Percentiles rank a stretch among this genome's conserved stretches.
These are phyloP conservation scores for Ophiognomonia clavigignenti-juglandacearum DNA, from an alignment of 2,329 filamentous ascomycete species.

Conservation along the genomic window DNA sequence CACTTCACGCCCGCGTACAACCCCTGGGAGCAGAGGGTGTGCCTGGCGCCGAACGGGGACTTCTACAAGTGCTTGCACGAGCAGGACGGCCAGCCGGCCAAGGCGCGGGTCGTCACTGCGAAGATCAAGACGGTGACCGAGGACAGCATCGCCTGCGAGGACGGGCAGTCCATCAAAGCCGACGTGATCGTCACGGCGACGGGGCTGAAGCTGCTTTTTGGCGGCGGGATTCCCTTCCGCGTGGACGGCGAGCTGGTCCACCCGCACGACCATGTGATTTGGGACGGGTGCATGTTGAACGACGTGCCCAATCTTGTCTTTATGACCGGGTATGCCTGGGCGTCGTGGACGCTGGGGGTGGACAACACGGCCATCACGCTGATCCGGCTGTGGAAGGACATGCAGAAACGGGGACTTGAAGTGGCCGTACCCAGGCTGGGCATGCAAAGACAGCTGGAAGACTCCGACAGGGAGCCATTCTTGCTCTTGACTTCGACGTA, in stretches of 20 bases:
- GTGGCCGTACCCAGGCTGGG: background rate
- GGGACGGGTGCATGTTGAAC: conserved; percentile 58
- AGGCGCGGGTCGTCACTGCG: conserved; percentile 38
- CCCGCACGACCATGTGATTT: conserved; percentile 24
- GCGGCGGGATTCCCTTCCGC: conserved; percentile 1
- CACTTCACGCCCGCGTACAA: conserved; percentile 9
- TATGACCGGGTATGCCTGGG: conserved; percentile 56
- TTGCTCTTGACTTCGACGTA: background rate
- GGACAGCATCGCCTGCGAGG: conserved; percentile 37
- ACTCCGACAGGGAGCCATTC: background rate
- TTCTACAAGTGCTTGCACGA: conserved; percentile 32
- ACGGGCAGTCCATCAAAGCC: conserved; percentile 41
- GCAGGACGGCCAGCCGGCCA: conserved; percentile 30
- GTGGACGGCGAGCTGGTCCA: conserved; percentile 4
- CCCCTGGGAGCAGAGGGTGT: conserved; percentile 66
- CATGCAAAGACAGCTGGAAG: background rate
- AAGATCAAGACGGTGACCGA: conserved; percentile 40
- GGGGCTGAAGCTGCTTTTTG: conserved; percentile 29
- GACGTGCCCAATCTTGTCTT: conserved; percentile 57
- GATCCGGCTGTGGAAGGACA: conserved; percentile 2
- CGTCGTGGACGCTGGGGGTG: conserved; percentile 58
- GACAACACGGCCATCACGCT: conserved; percentile 32
- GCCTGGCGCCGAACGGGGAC: conserved; percentile 45
- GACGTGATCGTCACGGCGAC: conserved; percentile 64
- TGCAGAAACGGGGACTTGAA: conserved; percentile 1